Evolutionary conservation across 169 alveolate genomes (phyloP), one percentile per base, ranked within the genome.

Genomic region (Plasmodium chabaudi): DNA sequence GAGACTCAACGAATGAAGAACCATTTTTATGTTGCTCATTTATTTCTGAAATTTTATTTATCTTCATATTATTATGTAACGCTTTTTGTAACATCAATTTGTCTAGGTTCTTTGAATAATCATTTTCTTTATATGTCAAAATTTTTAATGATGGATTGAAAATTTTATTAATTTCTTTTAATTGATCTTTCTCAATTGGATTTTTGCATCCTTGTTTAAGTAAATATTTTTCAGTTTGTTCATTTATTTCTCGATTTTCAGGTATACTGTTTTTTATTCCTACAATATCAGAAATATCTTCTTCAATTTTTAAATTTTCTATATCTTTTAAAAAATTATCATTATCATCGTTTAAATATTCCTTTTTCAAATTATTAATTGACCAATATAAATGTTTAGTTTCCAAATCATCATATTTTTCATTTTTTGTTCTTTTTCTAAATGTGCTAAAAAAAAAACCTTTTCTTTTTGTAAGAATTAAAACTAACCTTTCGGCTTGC

Each of bases 341-440:
- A 46, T 21, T 47, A 4, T 15, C 6, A 10, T 68, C 75, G 17
- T 55, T 59, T 68, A 77, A 57, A 64, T 64, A 63, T 49, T 77
- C 88, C 47, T 64, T 77, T 27, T 77, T 77, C 77, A 77, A 47
- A 44, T 77, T 77, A 57, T 77, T 77, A 42, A 77, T 65, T 17
- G 70, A 77, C 88, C 88, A 77, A 42, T 77, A 77, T 9, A 77
- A 59, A 69, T 77, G 88, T 53, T 77, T 77, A 63, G 47, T 77
- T 44, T 77, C 88, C 17, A 77, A 57, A 69, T 77, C 88, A 27
- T 77, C 88, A 63, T 77, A 77, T 49, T 64, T 61, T 57, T 77
- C 88, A 25, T 77, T 77, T 77, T 25, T 44, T 23, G 34, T 77
- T 23, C 88, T 47, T 12, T 75, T 63, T 27, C 63, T 49, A 59